These are phyloP conservation scores for Lactifluus pinguis DNA, from an alignment of 768 basidiomycete genomes.

Conservation along the genomic window DNA sequence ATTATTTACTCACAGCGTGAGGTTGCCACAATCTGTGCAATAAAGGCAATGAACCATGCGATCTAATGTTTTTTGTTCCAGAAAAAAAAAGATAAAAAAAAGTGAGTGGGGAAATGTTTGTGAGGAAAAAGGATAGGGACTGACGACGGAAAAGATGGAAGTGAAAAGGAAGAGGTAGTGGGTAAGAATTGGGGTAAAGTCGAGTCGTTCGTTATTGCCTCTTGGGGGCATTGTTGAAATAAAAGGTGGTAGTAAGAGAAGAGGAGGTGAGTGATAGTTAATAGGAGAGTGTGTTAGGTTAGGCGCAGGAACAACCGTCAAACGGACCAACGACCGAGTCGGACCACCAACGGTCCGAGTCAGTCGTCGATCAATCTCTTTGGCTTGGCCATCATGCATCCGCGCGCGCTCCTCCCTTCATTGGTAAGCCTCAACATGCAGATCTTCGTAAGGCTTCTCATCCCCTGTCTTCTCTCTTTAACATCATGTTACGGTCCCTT, in stretches of 20 bases:
- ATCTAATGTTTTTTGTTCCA: slow-evolving; percentile 19
- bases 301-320: not conserved
- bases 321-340: too few species aligned
- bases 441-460: too few species aligned
- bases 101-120: not conserved
- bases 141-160: slow-evolving; percentile 66
- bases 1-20: slow-evolving; percentile 25
- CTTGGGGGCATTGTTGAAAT: slow-evolving; percentile 35
- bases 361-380: too few species aligned
- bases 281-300: not conserved
- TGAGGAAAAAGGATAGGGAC: slow-evolving; percentile 24
- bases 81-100: not conserved
- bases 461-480: too few species aligned
- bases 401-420: too few species aligned
- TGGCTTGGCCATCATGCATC: too few species aligned
- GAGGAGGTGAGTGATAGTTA: not conserved
- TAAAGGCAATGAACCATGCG: slow-evolving; percentile 38
- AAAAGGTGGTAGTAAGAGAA: not conserved
- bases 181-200: slow-evolving; percentile 82
- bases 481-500: too few species aligned
- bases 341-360: too few species aligned
- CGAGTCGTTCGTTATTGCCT: slow-evolving; percentile 52
- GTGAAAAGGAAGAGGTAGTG: slow-evolving; percentile 91
- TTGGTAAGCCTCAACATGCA: too few species aligned
- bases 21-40: slow-evolving; percentile 39